Evolutionary conservation across 306 rosid species (phyloP).

Genomic region (Arachis hypogaea): DNA sequence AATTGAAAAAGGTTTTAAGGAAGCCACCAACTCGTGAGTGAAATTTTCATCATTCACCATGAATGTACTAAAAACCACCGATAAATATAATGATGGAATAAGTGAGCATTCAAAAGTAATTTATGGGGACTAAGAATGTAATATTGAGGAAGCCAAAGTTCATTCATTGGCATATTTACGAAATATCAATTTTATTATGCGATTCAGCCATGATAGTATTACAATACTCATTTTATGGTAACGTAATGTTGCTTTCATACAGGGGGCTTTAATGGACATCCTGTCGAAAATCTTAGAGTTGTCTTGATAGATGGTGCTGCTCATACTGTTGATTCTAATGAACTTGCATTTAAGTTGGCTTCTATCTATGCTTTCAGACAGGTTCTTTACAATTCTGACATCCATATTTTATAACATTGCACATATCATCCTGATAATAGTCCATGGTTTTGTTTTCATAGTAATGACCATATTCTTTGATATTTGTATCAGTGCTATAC

Average conservation of each 20-base stretch:
- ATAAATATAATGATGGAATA: no score
- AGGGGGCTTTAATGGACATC: constrained; percentile 97
- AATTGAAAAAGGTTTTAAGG: constrained; percentile 95
- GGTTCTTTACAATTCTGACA: constrained; percentile 49
- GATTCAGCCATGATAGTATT: neutral
- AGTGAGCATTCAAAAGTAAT: no score
- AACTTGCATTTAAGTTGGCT: constrained; percentile 97
- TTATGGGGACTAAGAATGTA: no score
- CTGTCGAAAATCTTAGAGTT: constrained; percentile 86
- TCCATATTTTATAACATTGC: constrained; percentile 27
- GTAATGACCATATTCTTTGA: constrained; percentile 10
- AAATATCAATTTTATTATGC: neutral
- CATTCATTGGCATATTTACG: no score
- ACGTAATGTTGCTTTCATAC: constrained; percentile 38
- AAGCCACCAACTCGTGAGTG: constrained; percentile 96
- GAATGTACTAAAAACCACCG: neutral
- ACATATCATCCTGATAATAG: neutral
- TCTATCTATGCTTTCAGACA: constrained; percentile 97
- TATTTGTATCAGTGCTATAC: constrained; percentile 71
- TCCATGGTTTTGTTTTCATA: constrained; percentile 24
- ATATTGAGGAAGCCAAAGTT: no score
- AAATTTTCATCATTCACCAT: constrained; percentile 3
- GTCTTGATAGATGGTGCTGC: constrained; percentile 94
- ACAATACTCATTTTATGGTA: constrained; percentile 18
- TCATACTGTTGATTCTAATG: constrained; percentile 97